Evolutionary conservation across 163 green algal genomes (phyloP).

Genomic region (Chloroidium sp.): DNA sequence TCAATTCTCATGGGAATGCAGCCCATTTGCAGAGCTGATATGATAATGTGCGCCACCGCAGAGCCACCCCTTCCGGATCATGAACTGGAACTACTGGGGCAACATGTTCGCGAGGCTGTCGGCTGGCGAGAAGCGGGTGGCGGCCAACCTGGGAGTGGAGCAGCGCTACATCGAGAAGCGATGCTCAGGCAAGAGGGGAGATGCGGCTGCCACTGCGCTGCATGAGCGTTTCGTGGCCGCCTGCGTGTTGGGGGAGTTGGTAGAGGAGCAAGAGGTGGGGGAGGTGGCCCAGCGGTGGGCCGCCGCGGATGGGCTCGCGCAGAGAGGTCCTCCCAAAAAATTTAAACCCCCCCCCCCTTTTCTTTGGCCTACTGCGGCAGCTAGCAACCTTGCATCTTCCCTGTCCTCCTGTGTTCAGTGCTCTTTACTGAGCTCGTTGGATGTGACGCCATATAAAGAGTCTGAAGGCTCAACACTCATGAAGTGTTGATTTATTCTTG

Average conservation of each 20-base stretch:
- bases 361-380: not conserved
- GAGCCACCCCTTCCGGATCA: slow-evolving; percentile 8
- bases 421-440: no score
- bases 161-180: slow-evolving; percentile 10
- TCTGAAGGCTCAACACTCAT: no score
- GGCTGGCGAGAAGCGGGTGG: not conserved
- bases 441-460: no score
- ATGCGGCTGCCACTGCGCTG: slow-evolving; percentile 4
- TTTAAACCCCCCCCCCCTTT: not conserved
- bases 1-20: not conserved
- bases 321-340: slow-evolving; percentile 6
- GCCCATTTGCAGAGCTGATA: not conserved
- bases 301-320: slow-evolving; percentile 19
- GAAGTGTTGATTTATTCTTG: not conserved
- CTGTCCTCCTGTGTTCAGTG: no score
- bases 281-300: slow-evolving; percentile 41
- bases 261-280: slow-evolving; percentile 23
- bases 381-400: no score
- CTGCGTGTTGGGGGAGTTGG: slow-evolving; percentile 26
- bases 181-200: slow-evolving; percentile 3
- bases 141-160: slow-evolving; percentile 12
- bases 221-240: slow-evolving; percentile 48
- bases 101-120: slow-evolving; percentile 8
- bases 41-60: not conserved
- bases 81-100: slow-evolving; percentile 18